Base-by-base conservation (phyloP, 257 asterid genomes). In the Plantago ovata region DNA sequence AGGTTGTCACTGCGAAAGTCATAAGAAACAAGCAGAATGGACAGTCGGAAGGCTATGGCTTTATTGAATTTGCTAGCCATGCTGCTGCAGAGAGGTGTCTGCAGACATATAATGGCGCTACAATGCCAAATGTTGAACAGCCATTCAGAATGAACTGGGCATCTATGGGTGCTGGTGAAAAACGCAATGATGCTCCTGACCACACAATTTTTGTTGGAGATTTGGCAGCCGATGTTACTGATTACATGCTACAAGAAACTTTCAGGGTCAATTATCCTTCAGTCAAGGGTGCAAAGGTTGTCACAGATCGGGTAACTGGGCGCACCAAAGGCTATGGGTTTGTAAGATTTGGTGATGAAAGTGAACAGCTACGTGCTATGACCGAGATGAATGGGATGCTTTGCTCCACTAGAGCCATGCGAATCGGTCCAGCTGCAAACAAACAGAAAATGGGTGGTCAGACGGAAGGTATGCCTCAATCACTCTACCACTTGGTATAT, bases 271-370 rank as follows among this genome's bases (percentile, higher is more conserved):
- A 73, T 18, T 87, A 82, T 69, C 71, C 75, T 10, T 82, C 96
- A 7, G 87, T 87, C 28, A 87, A 77, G 83, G 89, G 95, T 66
- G 96, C 95, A n/a, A 87, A 87, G 64, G 95, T 87, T 57, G 93
- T 87, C 19, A 79, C 73, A 10, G 96, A 87, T 67, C 79, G 89
- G 75, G 65, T 47, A 50, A 87, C 96, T 9, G 96, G 93, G 14
- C 93, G 92, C 13, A 75, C 96, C 7, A 87, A 87, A 84, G 96
- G 96, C 21, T 87, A 84, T 74, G 96, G 96, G 52, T 87, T 87
- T 55, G 86, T 87, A 24, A 87, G 70, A 69, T 87, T 87, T 72
- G 84, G 70, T 50, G 96, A 87, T 63, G 96, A 87, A 68, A 68
- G 80, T 68, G 95, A 87, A 57, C 96, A 87, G 45, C 38, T 79